Base-by-base conservation (phyloP, 192 early-diverging fungal species). In the Entomortierella lignicola region DNA sequence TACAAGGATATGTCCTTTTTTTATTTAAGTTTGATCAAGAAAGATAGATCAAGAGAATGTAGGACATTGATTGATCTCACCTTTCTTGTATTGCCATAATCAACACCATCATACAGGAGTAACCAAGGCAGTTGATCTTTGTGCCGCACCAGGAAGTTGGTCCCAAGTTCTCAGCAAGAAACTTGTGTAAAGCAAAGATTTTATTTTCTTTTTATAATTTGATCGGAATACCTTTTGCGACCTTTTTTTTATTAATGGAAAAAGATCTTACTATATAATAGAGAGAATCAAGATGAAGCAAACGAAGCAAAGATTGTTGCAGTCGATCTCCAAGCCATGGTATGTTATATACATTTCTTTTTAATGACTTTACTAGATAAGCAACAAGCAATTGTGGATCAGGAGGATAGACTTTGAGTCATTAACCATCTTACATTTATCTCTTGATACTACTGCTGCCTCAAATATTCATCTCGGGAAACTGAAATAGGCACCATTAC, bases 101-200 rank as follows among this genome's bases (percentile, higher is more conserved):
- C 39, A 41, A 34, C 41, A 18, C 8, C 15, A 30, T 27, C 18
- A 41, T 20, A 23, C 81, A 85, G 90, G 91, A n/a, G 95, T 98
- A 21, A 90, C 86, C 20, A 81, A 91, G 59, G 93, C 92, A 21
- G 98, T 99, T 31, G 98, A 99, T 87, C 87, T 99, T 51, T 99
- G 98, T 72, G 97, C 98, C 3, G 97, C 97, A 5, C 97, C 97
- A 0, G 97, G 98, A 27, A 95, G 93, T 85, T 99, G 98, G 98
- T 94, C 92, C 30, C 98, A 99, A 81, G 98, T 99, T 10, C 84
- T 93, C 23, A 88, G 86, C 69, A 85, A 85, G 55, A 85, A 87
- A 58, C 84, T 94, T 25, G 82, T 79, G 84, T 89, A 29, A 8
- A 25, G 0, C 10, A 6, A 6, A 18, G 20, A 0, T 59, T 29